Conservation (phyloP, 495 filamentous ascomycete species). For the Aspergillus diversus region DNA sequence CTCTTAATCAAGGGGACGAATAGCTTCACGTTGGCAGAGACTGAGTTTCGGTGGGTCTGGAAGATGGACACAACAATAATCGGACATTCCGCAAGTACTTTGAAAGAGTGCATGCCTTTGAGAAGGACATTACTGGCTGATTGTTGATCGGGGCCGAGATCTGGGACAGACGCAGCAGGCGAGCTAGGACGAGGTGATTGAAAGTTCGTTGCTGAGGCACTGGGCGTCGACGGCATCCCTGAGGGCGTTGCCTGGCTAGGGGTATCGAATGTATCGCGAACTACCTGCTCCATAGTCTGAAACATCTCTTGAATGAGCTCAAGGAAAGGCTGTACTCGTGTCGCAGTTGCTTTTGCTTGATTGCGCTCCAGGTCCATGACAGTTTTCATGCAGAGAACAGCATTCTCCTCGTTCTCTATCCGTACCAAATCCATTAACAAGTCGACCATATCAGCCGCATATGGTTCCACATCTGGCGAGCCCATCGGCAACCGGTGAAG, state of each 20-base stretch:
- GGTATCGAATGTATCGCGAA: constrained; percentile 89
- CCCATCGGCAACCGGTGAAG: constrained; percentile 86
- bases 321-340: constrained; percentile 86
- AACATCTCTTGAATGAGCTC: constrained; percentile 95
- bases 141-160: constrained; percentile 79
- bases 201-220: constrained; percentile 69
- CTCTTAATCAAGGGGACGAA: constrained; percentile 95
- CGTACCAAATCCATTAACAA: constrained; percentile 84
- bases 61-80: constrained; percentile 99
- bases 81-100: constrained; percentile 94
- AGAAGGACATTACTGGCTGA: constrained; percentile 70
- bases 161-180: constrained; percentile 76
- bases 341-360: constrained; percentile 77
- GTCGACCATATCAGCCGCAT: constrained; percentile 83
- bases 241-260: constrained; percentile 64
- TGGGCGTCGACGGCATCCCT: constrained; percentile 76
- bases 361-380: constrained; percentile 95
- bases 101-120: constrained; percentile 98
- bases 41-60: constrained; percentile 81
- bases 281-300: constrained; percentile 87
- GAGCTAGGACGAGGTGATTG: constrained; percentile 89
- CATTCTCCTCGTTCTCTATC: constrained; percentile 97
- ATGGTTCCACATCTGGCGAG: constrained; percentile 82
- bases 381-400: constrained; percentile 94
- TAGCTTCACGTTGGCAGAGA: constrained; percentile 81